Evolutionary conservation across 306 rosid species (phyloP).

Genomic region (Begonia loranthoides): DNA sequence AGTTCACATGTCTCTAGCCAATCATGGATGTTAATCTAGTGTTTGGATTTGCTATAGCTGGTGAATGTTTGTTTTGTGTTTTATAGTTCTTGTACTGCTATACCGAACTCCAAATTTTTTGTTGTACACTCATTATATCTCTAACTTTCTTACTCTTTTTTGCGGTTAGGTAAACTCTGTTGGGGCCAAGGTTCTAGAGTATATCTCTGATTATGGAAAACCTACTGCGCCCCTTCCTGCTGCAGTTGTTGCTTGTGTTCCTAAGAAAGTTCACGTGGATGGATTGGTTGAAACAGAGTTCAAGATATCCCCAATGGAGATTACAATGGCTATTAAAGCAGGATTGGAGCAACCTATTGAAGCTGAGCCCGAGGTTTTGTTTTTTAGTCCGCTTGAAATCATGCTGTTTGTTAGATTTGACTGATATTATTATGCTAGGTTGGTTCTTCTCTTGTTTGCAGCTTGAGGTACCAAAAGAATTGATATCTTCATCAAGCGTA

Average conservation of each 20-base stretch:
- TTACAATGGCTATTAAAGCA: conserved; percentile 70
- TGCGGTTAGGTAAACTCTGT: conserved; percentile 64
- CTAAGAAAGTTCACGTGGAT: conserved; percentile 70
- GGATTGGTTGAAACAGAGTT: conserved; percentile 89
- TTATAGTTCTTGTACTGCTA: too few relatives aligned
- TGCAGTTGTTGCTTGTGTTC: conserved; percentile 97
- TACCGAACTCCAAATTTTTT: neutral
- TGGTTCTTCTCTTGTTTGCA: conserved; percentile 22
- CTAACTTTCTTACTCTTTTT: conserved; percentile 3
- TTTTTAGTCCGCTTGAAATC: neutral
- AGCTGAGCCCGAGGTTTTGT: conserved; percentile 90
- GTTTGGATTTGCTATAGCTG: too few relatives aligned
- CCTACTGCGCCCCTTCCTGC: conserved; percentile 92
- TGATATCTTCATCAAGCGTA: conserved; percentile 53
- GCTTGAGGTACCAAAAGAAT: conserved; percentile 97
- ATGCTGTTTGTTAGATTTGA: neutral
- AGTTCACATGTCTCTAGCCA: too few relatives aligned
- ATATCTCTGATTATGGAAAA: conserved; percentile 77
- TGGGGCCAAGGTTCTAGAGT: conserved; percentile 83
- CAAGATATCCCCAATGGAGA: conserved; percentile 69
- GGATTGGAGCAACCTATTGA: conserved; percentile 73
- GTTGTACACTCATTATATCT: neutral
- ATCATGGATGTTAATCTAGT: too few relatives aligned
- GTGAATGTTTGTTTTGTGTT: too few relatives aligned
- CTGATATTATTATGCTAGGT: conserved; percentile 7